Percentiles rank a stretch among this genome's conserved stretches.
These are phyloP conservation scores for Ceratocystis huliohia DNA, from an alignment of 2,329 filamentous ascomycete species.

Conservation along the genomic window DNA sequence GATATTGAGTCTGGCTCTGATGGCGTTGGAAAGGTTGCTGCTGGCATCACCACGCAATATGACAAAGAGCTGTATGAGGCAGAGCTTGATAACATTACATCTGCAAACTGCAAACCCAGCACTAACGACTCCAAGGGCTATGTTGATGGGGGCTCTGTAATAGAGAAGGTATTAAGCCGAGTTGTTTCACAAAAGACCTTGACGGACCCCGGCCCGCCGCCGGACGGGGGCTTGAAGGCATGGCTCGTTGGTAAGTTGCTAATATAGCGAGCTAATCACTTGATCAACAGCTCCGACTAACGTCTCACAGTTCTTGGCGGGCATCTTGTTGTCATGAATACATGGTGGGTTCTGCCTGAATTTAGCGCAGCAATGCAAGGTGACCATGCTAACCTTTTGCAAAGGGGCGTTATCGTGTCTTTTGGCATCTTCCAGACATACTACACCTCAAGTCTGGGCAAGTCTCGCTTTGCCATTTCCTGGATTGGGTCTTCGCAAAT, in stretches of 20 bases:
- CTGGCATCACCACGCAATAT: not conserved
- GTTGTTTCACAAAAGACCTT: conserved; percentile 23
- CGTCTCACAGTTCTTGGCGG: conserved; percentile 23
- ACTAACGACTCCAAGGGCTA: not conserved
- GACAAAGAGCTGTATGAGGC: conserved; percentile 5
- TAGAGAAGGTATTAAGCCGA: conserved; percentile 13
- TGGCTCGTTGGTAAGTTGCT: conserved; percentile 34
- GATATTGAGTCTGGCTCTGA: not conserved
- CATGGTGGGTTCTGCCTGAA: conserved; percentile 30
- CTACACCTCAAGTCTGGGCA: conserved; percentile 33
- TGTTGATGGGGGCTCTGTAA: conserved; percentile 6
- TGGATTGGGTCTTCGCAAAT: conserved; percentile 45
- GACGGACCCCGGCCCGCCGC: conserved; percentile 35
- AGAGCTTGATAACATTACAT: not conserved
- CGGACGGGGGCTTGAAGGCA: conserved; percentile 37
- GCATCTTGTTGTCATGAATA: conserved; percentile 39
- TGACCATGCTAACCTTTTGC: conserved; percentile 6
- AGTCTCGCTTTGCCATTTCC: conserved; percentile 35
- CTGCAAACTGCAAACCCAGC: not conserved
- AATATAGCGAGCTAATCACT: not conserved
- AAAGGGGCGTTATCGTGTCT: conserved; percentile 40
- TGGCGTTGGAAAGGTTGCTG: conserved; percentile 9
- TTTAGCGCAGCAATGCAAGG: not conserved
- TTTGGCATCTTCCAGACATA: conserved; percentile 46
- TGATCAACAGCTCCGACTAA: not conserved